Evolutionary conservation across 2,329 filamentous ascomycete genomes (phyloP).

Genomic region (Podosphaera aphanis): DNA sequence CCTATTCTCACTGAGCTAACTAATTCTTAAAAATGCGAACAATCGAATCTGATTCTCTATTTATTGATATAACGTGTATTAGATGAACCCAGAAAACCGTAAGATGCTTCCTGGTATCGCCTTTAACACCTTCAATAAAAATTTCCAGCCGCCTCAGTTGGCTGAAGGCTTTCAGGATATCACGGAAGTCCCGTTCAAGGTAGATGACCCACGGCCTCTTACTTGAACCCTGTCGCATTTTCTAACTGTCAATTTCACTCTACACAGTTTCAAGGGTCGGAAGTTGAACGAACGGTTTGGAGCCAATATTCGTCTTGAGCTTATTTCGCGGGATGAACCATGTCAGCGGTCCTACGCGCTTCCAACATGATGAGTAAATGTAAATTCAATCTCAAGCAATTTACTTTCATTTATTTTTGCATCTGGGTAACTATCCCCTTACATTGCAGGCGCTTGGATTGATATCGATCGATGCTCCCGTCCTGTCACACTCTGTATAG

Average conservation of each 20-base stretch:
- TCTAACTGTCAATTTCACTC: neutral
- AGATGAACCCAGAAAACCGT: slow-evolving; percentile 68
- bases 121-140: slow-evolving; percentile 50
- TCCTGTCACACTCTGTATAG: too few relatives aligned
- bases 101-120: slow-evolving; percentile 52
- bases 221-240: neutral
- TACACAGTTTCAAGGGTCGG: slow-evolving; percentile 17
- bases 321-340: too few relatives aligned
- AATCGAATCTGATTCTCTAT: neutral
- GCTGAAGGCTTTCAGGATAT: slow-evolving; percentile 74
- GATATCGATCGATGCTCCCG: too few relatives aligned
- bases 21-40: neutral
- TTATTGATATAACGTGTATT: slow-evolving; percentile 1
- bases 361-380: too few relatives aligned
- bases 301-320: slow-evolving; percentile 48
- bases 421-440: too few relatives aligned
- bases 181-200: slow-evolving; percentile 46
- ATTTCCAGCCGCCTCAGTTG: slow-evolving; percentile 47
- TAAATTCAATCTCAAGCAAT: too few relatives aligned
- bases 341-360: too few relatives aligned
- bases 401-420: too few relatives aligned
- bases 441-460: too few relatives aligned
- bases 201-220: slow-evolving; percentile 11
- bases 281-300: slow-evolving; percentile 50
- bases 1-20: neutral